These are phyloP conservation scores for Peronosclerospora sorghi DNA, from an alignment of 352 stramenopile genomes.

Conservation along the genomic window DNA sequence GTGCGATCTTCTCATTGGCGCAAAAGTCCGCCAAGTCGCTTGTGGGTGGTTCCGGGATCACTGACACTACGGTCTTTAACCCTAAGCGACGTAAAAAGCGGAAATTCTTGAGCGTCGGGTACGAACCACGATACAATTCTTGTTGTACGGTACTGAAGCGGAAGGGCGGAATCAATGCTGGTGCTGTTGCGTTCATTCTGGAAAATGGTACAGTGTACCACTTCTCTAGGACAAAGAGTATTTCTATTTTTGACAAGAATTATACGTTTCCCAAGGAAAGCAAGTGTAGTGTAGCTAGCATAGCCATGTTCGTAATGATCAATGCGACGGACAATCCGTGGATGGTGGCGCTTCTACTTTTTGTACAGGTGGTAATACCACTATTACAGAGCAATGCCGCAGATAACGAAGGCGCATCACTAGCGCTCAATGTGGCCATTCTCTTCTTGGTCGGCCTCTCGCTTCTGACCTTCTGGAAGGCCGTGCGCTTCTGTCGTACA, in stretches of 20 bases:
- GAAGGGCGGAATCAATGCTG: conserved; percentile 78
- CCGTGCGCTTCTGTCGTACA: conserved; percentile 44
- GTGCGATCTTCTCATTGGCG: conserved; percentile 46
- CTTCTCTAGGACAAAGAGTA: not conserved
- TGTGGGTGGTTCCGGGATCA: conserved; percentile 73
- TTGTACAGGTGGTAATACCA: conserved; percentile 67
- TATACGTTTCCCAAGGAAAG: not conserved
- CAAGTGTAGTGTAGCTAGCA: not conserved
- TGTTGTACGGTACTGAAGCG: conserved; percentile 80
- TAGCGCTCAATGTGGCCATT: conserved; percentile 42
- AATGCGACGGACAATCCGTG: conserved; percentile 70
- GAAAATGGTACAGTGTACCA: conserved; percentile 7
- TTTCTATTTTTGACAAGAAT: not conserved
- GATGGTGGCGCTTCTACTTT: conserved; percentile 67
- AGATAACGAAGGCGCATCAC: conserved; percentile 36
- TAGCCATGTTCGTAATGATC: conserved; percentile 67
- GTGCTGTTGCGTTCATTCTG: conserved; percentile 34
- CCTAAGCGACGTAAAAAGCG: conserved; percentile 61
- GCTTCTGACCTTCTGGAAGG: conserved; percentile 39
- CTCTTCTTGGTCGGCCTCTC: conserved; percentile 48
- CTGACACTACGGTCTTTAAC: conserved; percentile 70
- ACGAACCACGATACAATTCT: conserved; percentile 64
- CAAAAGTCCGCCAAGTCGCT: conserved; percentile 71
- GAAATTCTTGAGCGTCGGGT: conserved; percentile 83
- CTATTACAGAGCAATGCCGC: conserved; percentile 59